These are phyloP conservation scores for Penicillium paradoxum DNA, from an alignment of 495 filamentous ascomycete genomes.

Conservation along the genomic window DNA sequence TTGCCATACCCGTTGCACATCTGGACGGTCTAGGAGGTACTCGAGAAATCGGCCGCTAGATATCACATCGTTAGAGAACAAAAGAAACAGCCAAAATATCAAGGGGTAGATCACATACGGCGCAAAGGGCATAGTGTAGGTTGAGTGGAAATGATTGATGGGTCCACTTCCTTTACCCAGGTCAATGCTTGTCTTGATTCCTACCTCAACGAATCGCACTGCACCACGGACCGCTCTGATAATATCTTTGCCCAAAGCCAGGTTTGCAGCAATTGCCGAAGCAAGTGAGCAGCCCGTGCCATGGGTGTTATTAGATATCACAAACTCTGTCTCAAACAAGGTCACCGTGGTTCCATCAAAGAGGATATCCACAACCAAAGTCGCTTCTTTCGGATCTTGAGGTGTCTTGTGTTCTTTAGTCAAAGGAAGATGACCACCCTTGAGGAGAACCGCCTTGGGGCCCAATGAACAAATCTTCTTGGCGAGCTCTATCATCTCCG, in stretches of 20 bases:
- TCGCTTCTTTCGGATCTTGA: constrained; percentile 49
- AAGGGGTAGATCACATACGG: constrained; percentile 52
- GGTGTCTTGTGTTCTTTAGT: constrained; percentile 53
- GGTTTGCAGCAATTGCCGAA: constrained; percentile 84
- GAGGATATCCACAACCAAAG: constrained; percentile 70
- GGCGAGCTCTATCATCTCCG: constrained; percentile 64
- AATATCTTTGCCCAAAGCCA: constrained; percentile 62
- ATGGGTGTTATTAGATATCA: constrained; percentile 76
- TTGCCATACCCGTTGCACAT: constrained; percentile 67
- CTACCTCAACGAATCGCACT: constrained; percentile 76
- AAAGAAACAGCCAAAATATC: background rate
- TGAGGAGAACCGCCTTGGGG: constrained; percentile 75
- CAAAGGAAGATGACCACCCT: constrained; percentile 88
- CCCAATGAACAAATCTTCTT: constrained; percentile 61
- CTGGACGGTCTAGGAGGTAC: constrained; percentile 69
- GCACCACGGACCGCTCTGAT: constrained; percentile 61
- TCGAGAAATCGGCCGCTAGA: constrained; percentile 75
- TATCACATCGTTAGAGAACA: constrained; percentile 3
- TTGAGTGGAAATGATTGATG: constrained; percentile 91
- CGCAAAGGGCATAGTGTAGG: constrained; percentile 71
- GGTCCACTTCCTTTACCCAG: constrained; percentile 81
- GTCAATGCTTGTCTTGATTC: constrained; percentile 69
- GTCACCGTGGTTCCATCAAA: constrained; percentile 52
- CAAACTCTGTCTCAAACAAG: constrained; percentile 62
- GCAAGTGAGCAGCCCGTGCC: constrained; percentile 94